Base-by-base conservation (phyloP, 108 stramenopile species). In the Fistulifera solaris region DNA sequence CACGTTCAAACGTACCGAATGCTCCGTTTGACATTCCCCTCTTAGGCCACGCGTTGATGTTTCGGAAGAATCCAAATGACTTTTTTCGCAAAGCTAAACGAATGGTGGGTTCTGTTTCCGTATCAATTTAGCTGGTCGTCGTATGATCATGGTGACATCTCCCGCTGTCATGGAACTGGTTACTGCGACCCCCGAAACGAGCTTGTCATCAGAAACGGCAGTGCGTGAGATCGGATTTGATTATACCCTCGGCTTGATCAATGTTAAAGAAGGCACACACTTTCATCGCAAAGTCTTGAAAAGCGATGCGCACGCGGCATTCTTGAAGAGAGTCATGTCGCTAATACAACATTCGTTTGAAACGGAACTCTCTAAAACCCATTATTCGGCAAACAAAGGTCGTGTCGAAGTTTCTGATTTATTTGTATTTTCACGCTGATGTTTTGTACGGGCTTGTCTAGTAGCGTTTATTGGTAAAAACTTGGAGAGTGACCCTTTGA, bases 201-300 rank as follows among this genome's bases (percentile, higher is more conserved):
- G 52, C 0, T 56, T 75, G 27, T 67, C 65, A 48, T 38, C 63
- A 8, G 41, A 48, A 41, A 45, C 66, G 27, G 80, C 76, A 7
- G 56, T 81, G 11, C 70, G 67, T 12, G 65, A 63, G 45, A 56
- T 77, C 31, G 80, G 80, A 40, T 81, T 81, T 52, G 66, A 65
- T 50, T 40, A 77, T 38, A 71, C 65, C 16, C 49, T 81, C 25
- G 80, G 80, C 31, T 17, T 7, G 13, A 27, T 44, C 40, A 77
- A 77, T 63, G 76, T 81, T 19, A 38, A 54, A 41, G 45, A 38
- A 38, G 80, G 80, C 17, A 69, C 76, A 11, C 59, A 61, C 39
- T 59, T 71, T 38, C 80, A 77, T 60, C 65, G 63, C 55, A 54
- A 70, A 0, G 61, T 77, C 13, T 12, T 81, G 59, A 35, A 35